Percentiles rank a stretch among this genome's conserved stretches.
Conservation (phyloP, 441 rosid species). For the Euphorbia schlechtendalii region DNA sequence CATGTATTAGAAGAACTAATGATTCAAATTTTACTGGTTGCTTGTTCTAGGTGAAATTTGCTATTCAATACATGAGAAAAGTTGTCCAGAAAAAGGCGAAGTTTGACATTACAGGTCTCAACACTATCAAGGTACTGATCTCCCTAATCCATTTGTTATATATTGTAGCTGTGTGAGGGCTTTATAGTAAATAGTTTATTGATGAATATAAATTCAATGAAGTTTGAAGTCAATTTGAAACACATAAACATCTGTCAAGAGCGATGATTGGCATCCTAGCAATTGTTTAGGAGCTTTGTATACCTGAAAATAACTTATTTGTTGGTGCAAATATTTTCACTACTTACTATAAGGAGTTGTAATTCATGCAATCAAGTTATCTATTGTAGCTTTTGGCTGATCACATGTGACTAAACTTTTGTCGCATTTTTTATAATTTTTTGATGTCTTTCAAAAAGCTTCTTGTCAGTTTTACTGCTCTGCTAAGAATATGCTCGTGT, state of each 20-base stretch:
- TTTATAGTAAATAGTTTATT: background rate
- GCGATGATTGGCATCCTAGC: background rate
- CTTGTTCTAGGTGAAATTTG: constrained; percentile 77
- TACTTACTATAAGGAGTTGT: background rate
- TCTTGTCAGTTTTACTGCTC: background rate
- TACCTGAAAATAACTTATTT: too few species aligned
- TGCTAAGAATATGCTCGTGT: background rate
- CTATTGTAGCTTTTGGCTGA: constrained; percentile 7
- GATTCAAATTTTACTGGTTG: constrained; percentile 16
- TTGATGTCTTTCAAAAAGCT: background rate
- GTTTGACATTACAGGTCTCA: constrained; percentile 78
- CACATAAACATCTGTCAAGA: background rate
- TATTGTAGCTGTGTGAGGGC: background rate
- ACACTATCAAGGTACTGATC: constrained; percentile 71
- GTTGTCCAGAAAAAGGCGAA: constrained; percentile 85
- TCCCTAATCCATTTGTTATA: constrained; percentile 10
- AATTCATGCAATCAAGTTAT: background rate
- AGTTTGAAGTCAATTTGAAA: background rate
- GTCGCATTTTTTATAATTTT: background rate
- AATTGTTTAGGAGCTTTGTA: background rate
- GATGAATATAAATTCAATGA: background rate
- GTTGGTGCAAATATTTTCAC: background rate
- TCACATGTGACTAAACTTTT: background rate
- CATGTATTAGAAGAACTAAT: background rate
- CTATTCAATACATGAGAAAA: constrained; percentile 86